Evolutionary conservation across 805 yeast species (phyloP), one percentile per base, ranked within the genome.

Genomic region (Zygosaccharomyces gambellarensis): DNA sequence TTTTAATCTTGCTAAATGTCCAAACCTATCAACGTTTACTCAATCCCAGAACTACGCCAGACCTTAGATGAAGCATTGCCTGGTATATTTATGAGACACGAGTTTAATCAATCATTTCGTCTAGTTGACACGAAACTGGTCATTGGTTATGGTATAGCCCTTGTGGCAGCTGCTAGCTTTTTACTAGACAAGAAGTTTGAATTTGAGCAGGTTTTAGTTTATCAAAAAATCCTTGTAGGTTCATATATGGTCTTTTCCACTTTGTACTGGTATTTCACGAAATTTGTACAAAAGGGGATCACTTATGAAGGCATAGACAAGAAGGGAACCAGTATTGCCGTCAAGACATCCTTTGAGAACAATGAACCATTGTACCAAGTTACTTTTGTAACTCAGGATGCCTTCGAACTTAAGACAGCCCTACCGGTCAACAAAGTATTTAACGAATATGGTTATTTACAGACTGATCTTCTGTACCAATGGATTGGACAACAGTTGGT

Each of bases 121-220:
- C 45, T 64, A 38, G 52, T 58, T 32, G 86, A 81, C 60, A 59
- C 71, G 14, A 79, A 76, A 59, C 63, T 80, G 41, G 76, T 71
- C 5, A 64, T 81, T 45, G 85, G 85, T 1, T 72, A 75, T 49
- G 53, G 71, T 17, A 75, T 79, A 28, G 83, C 76, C 6, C 61
- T 67, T 1, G 64, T 78, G 14, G 80, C 83, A 8, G 85, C 71
- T 3, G 57, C 64, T 2, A 72, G 82, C 44, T 81, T 72, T 57
- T 61, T 68, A 19, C 55, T 77, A 38, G 86, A 81, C 55, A 80
- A 79, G 64, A 76, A 78, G 51, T 60, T 68, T 40, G 51, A 60
- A 3, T 80, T 76, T 53, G 57, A 70, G 8, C 77, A 80, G 3
- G 68, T 74, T 0, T 66, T 71, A 46, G 50, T 55, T 12, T 64